Conservation (phyloP, 2,329 filamentous ascomycete genomes). For the Claviceps monticola region DNA sequence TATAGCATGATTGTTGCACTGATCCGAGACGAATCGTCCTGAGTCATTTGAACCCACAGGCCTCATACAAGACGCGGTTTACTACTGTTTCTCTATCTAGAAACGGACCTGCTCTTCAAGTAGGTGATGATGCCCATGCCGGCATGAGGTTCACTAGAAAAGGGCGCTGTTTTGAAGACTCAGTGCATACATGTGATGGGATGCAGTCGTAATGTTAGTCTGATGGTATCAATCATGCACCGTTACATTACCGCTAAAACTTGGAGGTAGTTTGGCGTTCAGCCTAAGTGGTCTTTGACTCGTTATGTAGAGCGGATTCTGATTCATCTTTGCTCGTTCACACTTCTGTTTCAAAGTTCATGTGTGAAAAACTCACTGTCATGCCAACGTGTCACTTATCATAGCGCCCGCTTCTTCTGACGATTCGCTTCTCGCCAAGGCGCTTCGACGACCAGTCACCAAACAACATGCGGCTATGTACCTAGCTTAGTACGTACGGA, state of each 20-base stretch:
- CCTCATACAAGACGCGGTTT: background rate
- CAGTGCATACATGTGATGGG: slow-evolving; percentile 14
- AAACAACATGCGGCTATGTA: too few relatives aligned
- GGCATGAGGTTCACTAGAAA: background rate
- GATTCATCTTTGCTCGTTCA: too few relatives aligned
- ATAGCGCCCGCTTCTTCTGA: too few relatives aligned
- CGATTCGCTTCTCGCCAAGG: too few relatives aligned
- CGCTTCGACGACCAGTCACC: too few relatives aligned
- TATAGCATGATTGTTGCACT: slow-evolving; percentile 98
- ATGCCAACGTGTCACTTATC: too few relatives aligned
- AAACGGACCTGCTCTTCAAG: background rate
- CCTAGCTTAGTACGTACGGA: too few relatives aligned
- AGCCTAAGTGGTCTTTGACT: background rate
- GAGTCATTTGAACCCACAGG: slow-evolving; percentile 21
- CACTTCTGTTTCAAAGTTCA: too few relatives aligned
- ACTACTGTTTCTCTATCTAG: background rate
- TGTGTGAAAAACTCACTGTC: too few relatives aligned
- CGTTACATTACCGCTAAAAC: slow-evolving; percentile 17
- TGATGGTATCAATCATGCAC: slow-evolving; percentile 16
- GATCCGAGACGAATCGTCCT: slow-evolving; percentile 87
- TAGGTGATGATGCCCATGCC: background rate
- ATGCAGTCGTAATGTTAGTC: slow-evolving; percentile 13
- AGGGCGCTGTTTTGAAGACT: background rate
- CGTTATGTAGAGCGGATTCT: too few relatives aligned
- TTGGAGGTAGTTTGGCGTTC: slow-evolving; percentile 17